Evolutionary conservation across 768 basidiomycete genomes (phyloP), one percentile per base, ranked within the genome.

Genomic region (Pisolithus sp.): DNA sequence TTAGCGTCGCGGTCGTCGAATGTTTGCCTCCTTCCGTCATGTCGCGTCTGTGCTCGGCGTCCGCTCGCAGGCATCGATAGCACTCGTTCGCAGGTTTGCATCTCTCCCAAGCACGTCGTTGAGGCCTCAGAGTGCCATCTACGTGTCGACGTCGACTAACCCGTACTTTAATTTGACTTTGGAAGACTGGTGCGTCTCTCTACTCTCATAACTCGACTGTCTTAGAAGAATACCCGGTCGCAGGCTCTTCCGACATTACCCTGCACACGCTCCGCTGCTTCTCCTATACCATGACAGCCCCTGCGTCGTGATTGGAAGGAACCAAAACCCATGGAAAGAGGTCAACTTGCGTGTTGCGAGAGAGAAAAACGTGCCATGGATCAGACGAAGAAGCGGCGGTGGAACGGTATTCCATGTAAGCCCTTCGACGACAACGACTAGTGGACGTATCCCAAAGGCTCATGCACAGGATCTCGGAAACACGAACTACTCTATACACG

Each of bases 281-380:
- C 76, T 96, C 43, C 69, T 99, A 50, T 99, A 97, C 66, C 82
- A 91, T 28, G 89, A 97, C 63, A 66, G 71, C 0, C 91, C 93
- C 3, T 93, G 93, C 61, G 91, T 98, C 17, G 78, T 99, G 49
- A 90, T 98, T 50, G 95, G 95, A 0, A 75, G 95, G 48, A 94
- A 97, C 65, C 96, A 99, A 73, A 97, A 96, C 59, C 95, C 94
- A 15, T 98, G 95, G 95, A 96, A 92, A 65, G 95, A 99, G 63
- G 83, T 93, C 58, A 94, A 95, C 59, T 77, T 94, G 46, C 54
- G 63, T 6, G 75, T 79, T 1, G 73, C 93, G 6, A 67, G 70
- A 10, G 51, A 66, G 40, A 66, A 73, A 54, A 74, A 72, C 4
- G 76, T 93, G 17, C 89, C 89, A 0, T 88, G 91, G 62, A 77